Base-by-base conservation (phyloP, 352 stramenopile species). In the Phytophthora rubi region DNA sequence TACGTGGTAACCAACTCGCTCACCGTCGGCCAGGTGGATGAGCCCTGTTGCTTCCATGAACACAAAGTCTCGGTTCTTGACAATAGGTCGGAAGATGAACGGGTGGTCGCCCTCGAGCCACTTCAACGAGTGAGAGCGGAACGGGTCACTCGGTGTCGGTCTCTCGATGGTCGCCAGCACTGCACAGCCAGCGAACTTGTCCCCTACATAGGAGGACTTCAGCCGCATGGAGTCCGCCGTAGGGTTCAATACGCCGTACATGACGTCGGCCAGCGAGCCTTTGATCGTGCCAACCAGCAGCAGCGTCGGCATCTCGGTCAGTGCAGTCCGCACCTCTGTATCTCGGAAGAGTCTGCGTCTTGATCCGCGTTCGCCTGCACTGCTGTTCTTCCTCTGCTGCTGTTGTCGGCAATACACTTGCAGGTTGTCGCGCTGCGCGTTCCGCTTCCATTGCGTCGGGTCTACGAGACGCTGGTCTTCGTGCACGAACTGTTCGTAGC, bases 41-140 rank as follows among this genome's bases (percentile, higher is more conserved):
- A 71, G 58, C 13, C 83, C 81, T 6, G 79, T 89, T n/a, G 70
- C 60, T 32, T 91, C 80, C 55, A 87, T 69, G 68, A 79, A 83
- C 4, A 88, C 78, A 28, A 85, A 71, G 62, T 89, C 83, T 18
- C 77, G 77, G 44, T 80, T 80, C 58, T 79, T 83, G 23, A 85
- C 72, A 18, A 84, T 67, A 16, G 68, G 79, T 33, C 81, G 80
- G 56, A 78, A 73, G 32, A 86, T 72, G 30, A 53, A 75, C 53
- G 82, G 51, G 63, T 86, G 74, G 44, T 78, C 76, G 8, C 78
- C 65, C 26, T 82, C 79, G 32, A 86, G 53, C 80, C 80, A 88
- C 62, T 88, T 88, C 65, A 88, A 54, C 13, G 72, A 73, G 8
- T 83, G 56, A 13, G 76, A 81, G 12, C 77, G 75, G 57, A 85